A percentile compares a stretch with the other conserved stretches of the same genome.
Evolutionary conservation across 2,329 filamentous ascomycete species (phyloP).

Genomic region (Claviceps pusilla): DNA sequence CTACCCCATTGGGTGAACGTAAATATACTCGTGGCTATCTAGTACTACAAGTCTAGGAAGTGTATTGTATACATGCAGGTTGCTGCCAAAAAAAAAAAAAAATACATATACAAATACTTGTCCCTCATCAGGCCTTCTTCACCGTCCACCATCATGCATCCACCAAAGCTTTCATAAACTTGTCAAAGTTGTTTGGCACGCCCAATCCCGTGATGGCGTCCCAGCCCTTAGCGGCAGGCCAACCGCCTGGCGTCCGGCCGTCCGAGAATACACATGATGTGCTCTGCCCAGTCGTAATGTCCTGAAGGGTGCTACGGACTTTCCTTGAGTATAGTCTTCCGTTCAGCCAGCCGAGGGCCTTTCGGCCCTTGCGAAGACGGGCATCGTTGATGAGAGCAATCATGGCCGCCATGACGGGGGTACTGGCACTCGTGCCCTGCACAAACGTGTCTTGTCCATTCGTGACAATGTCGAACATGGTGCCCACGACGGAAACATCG

Average conservation of each 20-base stretch:
- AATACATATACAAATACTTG: too few species aligned
- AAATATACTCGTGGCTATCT: too few species aligned
- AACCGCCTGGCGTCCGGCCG: conserved; percentile 22
- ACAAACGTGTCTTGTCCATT: conserved; percentile 15
- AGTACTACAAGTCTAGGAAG: too few species aligned
- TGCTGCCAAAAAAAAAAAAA: too few species aligned
- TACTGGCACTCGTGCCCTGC: conserved; percentile 34
- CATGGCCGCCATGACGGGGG: conserved; percentile 39
- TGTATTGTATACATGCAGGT: too few species aligned
- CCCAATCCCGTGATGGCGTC: conserved; percentile 37
- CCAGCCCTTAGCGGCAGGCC: conserved; percentile 29
- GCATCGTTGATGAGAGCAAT: conserved; percentile 40
- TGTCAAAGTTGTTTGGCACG: conserved; percentile 27
- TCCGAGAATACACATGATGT: conserved; percentile 24
- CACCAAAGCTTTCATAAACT: conserved; percentile 20
- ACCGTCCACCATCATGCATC: conserved; percentile 5
- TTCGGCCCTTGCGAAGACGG: conserved; percentile 32
- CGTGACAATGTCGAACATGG: conserved; percentile 33
- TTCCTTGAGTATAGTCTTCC: conserved; percentile 27
- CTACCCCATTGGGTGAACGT: too few species aligned
- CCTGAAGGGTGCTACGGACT: conserved; percentile 23
- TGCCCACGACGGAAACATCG: conserved; percentile 40
- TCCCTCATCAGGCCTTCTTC: too few species aligned
- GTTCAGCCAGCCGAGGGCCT: conserved; percentile 39
- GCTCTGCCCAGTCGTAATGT: conserved; percentile 27